Evolutionary conservation across 805 yeast genomes (phyloP).

Genomic region (Grigorovia transvaalensis): DNA sequence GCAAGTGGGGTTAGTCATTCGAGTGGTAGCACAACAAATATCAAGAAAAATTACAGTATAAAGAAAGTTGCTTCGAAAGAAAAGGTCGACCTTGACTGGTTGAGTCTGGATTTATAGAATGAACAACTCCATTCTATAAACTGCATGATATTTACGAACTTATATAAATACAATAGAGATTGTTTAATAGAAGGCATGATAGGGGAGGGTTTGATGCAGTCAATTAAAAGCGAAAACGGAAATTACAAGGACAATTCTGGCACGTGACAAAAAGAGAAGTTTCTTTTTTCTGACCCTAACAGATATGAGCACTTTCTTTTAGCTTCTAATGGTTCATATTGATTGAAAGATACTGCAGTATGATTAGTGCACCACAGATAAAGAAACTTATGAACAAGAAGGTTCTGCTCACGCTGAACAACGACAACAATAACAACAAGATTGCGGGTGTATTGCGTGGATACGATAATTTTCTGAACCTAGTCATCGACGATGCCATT

Average conservation of each 20-base stretch:
- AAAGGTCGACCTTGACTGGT: slow-evolving; percentile 5
- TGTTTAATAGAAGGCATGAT: too few species aligned
- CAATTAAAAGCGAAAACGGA: too few species aligned
- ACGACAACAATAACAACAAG: slow-evolving; percentile 68
- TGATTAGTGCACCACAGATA: slow-evolving; percentile 57
- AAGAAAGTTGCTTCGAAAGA: slow-evolving; percentile 5
- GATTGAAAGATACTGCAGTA: slow-evolving; percentile 8
- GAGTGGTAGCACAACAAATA: not conserved
- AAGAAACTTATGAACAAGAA: slow-evolving; percentile 68
- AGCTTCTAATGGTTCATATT: too few species aligned
- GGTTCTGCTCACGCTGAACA: slow-evolving; percentile 65
- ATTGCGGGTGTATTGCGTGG: slow-evolving; percentile 79
- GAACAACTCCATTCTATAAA: not conserved
- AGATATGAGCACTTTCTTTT: too few species aligned
- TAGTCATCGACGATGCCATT: slow-evolving; percentile 61
- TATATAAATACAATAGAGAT: too few species aligned
- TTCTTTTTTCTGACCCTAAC: too few species aligned
- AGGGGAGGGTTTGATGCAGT: too few species aligned
- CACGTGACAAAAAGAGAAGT: too few species aligned
- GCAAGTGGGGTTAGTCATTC: not conserved
- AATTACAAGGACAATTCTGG: too few species aligned
- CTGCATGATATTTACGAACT: not conserved
- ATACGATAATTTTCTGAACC: slow-evolving; percentile 67
- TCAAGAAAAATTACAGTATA: not conserved
- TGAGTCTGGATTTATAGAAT: slow-evolving; percentile 2